phyloP scores from a whole-genome alignment of 1,284 basidiomycete genomes.

The Bondarzewia mesenterica region DNA sequence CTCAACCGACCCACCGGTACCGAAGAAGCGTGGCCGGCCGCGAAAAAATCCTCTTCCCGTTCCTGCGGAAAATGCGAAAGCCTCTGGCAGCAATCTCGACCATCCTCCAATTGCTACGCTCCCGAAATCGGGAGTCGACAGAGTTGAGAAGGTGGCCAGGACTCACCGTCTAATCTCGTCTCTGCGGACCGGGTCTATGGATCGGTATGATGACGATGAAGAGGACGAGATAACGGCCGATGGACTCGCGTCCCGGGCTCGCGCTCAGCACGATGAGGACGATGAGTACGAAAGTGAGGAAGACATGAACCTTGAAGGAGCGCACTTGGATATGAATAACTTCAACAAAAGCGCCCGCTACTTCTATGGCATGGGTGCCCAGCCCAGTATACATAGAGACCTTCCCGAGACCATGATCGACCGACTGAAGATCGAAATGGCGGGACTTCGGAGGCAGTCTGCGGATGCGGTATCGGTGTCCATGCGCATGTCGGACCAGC shows the following conservation, averaged over 20 bases:
- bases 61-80: constrained; percentile 1
- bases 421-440: constrained; percentile 54
- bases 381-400: too few relatives aligned
- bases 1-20: constrained; percentile 17
- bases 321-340: too few relatives aligned
- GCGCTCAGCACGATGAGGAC: constrained; percentile 21
- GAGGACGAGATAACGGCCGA: constrained; percentile 11
- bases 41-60: constrained; percentile 24
- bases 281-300: constrained; percentile 57
- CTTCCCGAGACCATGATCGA: constrained; percentile 33
- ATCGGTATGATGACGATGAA: constrained; percentile 23
- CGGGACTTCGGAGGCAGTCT: constrained; percentile 50
- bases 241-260: constrained; percentile 2
- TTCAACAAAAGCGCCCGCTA: too few relatives aligned
- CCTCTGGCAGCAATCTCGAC: constrained; percentile 5
- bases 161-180: constrained; percentile 12
- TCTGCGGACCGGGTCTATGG: constrained; percentile 13
- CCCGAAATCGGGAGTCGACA: constrained; percentile 5
- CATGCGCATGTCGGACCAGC: constrained; percentile 53
- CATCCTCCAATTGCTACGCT: constrained; percentile 19
- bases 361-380: too few relatives aligned
- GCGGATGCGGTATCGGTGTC: constrained; percentile 57
- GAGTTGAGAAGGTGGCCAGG: not conserved
- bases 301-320: constrained; percentile 35
- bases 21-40: constrained; percentile 41